Conservation (phyloP, 1,284 basidiomycete genomes). For the Puccinia hordei region DNA sequence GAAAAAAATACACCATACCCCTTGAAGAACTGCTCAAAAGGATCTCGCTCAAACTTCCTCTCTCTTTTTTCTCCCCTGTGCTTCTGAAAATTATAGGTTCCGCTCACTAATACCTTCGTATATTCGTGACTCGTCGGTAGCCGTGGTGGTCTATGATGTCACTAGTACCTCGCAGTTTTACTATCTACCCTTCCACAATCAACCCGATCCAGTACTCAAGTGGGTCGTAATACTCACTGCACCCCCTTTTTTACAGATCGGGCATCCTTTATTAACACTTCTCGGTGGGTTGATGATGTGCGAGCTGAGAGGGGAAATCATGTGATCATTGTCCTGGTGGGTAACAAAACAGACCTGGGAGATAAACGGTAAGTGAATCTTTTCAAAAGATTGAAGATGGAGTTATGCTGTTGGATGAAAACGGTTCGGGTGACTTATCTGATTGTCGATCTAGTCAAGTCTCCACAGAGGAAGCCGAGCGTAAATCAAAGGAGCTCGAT, state of each 20-base stretch:
- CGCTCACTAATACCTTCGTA: constrained; percentile 97
- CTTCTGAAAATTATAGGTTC: constrained; percentile 70
- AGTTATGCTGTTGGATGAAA: constrained; percentile 39
- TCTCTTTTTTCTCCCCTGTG: neutral
- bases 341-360: constrained; percentile 97
- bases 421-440: constrained; percentile 27
- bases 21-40: neutral
- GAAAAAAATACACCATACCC: constrained; percentile 38
- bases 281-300: constrained; percentile 99
- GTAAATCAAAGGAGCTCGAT: constrained; percentile 85
- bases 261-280: constrained; percentile 92
- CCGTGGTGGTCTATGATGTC: constrained; percentile 97
- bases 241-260: constrained; percentile 68
- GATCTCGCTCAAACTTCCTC: neutral
- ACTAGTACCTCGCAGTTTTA: constrained; percentile 71
- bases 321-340: constrained; percentile 97
- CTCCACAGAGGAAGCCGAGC: constrained; percentile 94
- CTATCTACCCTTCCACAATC: constrained; percentile 1
- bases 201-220: constrained; percentile 23
- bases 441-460: constrained; percentile 72
- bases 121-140: constrained; percentile 96
- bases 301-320: constrained; percentile 95
- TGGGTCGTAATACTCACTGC: neutral
- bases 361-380: constrained; percentile 72
- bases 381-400: constrained; percentile 49